Evolutionary conservation across 73 alveolate species (phyloP), one percentile per base, ranked within the genome.

Genomic region (Strombidium stylifer): DNA sequence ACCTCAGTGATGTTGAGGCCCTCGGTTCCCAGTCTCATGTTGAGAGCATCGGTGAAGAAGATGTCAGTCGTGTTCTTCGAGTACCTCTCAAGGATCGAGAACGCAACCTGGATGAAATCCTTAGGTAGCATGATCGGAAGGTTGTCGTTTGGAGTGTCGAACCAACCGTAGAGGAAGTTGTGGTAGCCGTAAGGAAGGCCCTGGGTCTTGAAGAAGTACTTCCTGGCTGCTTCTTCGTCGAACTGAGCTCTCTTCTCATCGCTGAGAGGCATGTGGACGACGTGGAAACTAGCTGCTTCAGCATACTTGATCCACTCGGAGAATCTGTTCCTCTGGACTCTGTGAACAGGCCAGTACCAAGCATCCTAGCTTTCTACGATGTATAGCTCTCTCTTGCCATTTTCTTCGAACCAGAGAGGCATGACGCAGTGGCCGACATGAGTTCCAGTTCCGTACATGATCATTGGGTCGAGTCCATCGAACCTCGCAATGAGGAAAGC

Each of bases 121-220:
- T 69, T 46, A 31, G 89, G 85, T 31, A 89, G 80, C 19, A 70
- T 44, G 28, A 89, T 84, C 1, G 98, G 98, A 42, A 58, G 72
- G 79, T 94, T 94, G 37, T 80, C 89, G 41, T 48, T 69, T 18
- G 90, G 81, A 24, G 98, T 91, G 67, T 94, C 98, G 12, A 94
- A 53, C 99, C 99, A 94, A 20, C 96, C 92, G 75, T 82, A 91
- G 30, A 91, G 48, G 84, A 94, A 94, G 80, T 94, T 94, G 83
- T 91, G 97, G 70, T 84, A 91, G 24, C 99, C 99, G 76, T 94
- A 94, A 30, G 95, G 95, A 40, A 87, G 69, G n/a, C 99, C 99
- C 62, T 91, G 98, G 31, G 84, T 88, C 35, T 68, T 69, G 61
- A 79, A 70, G 73, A 85, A 94, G 93, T 87, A 91, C 30, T 91